These are phyloP conservation scores for Monosporascus sp. DNA, from an alignment of 2,329 filamentous ascomycete species.

Conservation along the genomic window DNA sequence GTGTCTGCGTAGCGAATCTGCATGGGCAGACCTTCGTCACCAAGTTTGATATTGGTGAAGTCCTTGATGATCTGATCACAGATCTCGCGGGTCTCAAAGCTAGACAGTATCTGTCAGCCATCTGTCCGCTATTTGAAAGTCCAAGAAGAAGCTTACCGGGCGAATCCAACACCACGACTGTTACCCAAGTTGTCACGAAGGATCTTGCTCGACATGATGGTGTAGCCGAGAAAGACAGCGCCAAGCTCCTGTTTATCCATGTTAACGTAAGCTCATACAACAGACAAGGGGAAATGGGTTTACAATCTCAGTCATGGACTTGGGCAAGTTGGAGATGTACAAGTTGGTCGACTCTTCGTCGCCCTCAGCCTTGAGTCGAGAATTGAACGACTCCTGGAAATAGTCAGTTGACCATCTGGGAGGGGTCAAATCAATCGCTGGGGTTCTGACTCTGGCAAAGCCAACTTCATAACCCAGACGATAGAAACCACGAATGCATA, in stretches of 20 bases:
- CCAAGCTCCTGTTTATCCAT: slow-evolving; percentile 56
- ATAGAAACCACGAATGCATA: slow-evolving; percentile 93
- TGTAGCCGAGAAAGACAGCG: slow-evolving; percentile 72
- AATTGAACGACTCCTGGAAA: slow-evolving; percentile 89
- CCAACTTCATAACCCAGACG: slow-evolving; percentile 94
- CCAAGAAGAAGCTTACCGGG: slow-evolving; percentile 58
- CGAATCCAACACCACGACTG: slow-evolving; percentile 95
- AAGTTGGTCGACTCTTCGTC: slow-evolving; percentile 89
- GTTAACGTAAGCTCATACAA: slow-evolving; percentile 9
- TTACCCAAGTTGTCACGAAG: slow-evolving; percentile 87
- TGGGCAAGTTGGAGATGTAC: slow-evolving; percentile 95
- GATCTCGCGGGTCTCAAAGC: slow-evolving; percentile 82
- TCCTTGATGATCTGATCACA: slow-evolving; percentile 85
- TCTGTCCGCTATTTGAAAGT: not conserved
- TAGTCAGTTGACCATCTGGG: slow-evolving; percentile 10
- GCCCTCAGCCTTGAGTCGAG: slow-evolving; percentile 91
- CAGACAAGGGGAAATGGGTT: not conserved
- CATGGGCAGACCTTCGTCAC: slow-evolving; percentile 74
- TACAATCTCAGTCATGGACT: slow-evolving; percentile 85
- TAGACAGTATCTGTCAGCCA: slow-evolving; percentile 34
- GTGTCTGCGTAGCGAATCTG: slow-evolving; percentile 98
- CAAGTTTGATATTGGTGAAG: slow-evolving; percentile 74
- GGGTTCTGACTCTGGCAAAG: slow-evolving; percentile 72
- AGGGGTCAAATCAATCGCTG: slow-evolving; percentile 1
- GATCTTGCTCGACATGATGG: slow-evolving; percentile 90